A percentile compares a stretch with the other conserved stretches of the same genome.
Conservation (phyloP, 345 rosid species). For the Eucalyptus regnans region DNA sequence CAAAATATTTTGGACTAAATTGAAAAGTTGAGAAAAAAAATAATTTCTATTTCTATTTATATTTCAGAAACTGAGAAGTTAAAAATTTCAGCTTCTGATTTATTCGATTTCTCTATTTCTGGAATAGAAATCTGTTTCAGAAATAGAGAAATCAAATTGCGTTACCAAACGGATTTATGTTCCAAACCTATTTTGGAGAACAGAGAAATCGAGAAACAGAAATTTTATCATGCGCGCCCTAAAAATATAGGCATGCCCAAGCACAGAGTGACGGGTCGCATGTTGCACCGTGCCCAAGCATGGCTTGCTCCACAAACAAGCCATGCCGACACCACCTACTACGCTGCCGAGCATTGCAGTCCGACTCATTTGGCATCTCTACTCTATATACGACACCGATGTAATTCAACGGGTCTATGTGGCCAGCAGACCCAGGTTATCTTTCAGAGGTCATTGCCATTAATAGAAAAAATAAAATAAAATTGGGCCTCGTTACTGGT, state of each 20-base stretch:
- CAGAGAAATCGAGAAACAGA: too few species aligned
- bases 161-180: too few species aligned
- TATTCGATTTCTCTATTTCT: too few species aligned
- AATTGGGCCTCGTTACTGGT: background rate
- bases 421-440: background rate
- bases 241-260: background rate
- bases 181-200: too few species aligned
- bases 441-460: background rate
- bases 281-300: background rate
- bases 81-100: too few species aligned
- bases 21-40: too few species aligned
- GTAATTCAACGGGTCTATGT: background rate
- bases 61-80: too few species aligned
- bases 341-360: fast-evolving
- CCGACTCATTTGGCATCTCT: background rate
- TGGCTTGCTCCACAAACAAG: background rate
- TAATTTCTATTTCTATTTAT: too few species aligned
- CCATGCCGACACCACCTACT: background rate
- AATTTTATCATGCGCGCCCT: too few species aligned
- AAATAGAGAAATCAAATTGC: too few species aligned
- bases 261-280: background rate
- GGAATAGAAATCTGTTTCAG: too few species aligned
- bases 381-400: background rate
- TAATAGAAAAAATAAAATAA: background rate
- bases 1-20: too few species aligned